Base-by-base conservation (phyloP, 2,329 filamentous ascomycete species). In the Rutstroemia sp. region DNA sequence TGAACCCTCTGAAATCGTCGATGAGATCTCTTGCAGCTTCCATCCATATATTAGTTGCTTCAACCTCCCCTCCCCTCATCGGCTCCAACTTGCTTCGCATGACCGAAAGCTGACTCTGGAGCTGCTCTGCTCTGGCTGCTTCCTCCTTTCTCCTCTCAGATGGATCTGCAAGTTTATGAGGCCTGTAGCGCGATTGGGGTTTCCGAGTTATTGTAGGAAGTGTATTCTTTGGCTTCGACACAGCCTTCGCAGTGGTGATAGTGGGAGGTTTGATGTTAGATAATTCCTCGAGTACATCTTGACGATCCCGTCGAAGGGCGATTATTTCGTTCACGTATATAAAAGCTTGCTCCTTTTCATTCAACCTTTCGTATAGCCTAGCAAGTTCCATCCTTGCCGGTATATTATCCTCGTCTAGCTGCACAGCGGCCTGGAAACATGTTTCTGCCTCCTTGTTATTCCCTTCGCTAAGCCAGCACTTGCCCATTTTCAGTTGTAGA, bases 301-400 rank as follows among this genome's bases (percentile, higher is more conserved):
- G 21, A 91, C 74, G 34, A 19, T 50, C 18, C 23, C 49, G 41
- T 14, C 49, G 49, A 42, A 57, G 23, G 27, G 82, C 77, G 63
- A 92, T 80, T 8, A 89, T 85, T 68, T 95, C 87, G 37, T 86
- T 87, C 49, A 89, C 83, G 51, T 91, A 81, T 58, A 87, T 84
- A 58, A 91, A 81, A 1, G 91, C 91, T 65, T 90, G 83, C 65
- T 91, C 87, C 21, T 81, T 83, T 72, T 86, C 82, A 60, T 85
- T 85, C 46, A 80, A 80, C 61, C 79, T 83, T 69, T 95, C 90
- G 66, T 95, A 96, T 70, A 96, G 82, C 65, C 88, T 91, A 12
- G 90, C 90, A 9, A 96, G 77, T 64, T 90, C 83, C 30, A 88
- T 83, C 41, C 90, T 85, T 41, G 90, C 88, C 60, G 91, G 86